phyloP scores from a whole-genome alignment of 202 grass and related monocot genomes.

The Thinopyrum obtusiflorum region DNA sequence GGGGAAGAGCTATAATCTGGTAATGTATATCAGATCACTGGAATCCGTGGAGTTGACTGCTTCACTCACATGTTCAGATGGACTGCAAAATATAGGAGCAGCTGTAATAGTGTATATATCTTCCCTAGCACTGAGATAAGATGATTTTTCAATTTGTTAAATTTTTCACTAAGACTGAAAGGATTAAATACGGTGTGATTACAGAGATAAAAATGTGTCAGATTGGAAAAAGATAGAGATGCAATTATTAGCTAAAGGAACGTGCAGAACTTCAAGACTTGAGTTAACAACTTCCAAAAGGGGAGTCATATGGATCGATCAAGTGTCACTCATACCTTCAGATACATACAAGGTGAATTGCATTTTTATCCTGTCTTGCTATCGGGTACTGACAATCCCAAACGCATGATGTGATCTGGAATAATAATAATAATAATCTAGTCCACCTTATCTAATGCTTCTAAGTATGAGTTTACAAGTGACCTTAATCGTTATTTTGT shows the following conservation, averaged over 20 bases:
- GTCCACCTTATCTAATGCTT: neutral
- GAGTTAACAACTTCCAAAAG: slow-evolving; percentile 53
- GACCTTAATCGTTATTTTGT: neutral
- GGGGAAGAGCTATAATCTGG: slow-evolving; percentile 60
- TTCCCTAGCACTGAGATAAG: neutral
- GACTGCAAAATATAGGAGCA: slow-evolving; percentile 43
- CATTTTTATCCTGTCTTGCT: neutral
- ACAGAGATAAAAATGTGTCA: slow-evolving; percentile 38
- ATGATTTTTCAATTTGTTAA: neutral
- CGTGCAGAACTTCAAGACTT: slow-evolving; percentile 54
- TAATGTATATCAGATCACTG: slow-evolving; percentile 55
- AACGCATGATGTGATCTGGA: neutral
- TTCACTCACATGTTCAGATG: slow-evolving; percentile 56
- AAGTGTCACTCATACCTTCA: slow-evolving; percentile 74
- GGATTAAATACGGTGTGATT: slow-evolving; percentile 8
- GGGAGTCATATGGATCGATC: slow-evolving; percentile 73
- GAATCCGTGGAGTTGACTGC: slow-evolving; percentile 44
- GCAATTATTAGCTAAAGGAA: slow-evolving; percentile 45
- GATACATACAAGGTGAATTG: slow-evolving; percentile 68
- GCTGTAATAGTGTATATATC: slow-evolving; percentile 40
- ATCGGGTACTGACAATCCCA: neutral
- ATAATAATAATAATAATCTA: neutral
- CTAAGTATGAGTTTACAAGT: neutral
- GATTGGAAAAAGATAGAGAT: slow-evolving; percentile 60
- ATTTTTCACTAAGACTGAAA: neutral